Conservation (phyloP, 305 asterid species). For the Nicotiana rustica region DNA sequence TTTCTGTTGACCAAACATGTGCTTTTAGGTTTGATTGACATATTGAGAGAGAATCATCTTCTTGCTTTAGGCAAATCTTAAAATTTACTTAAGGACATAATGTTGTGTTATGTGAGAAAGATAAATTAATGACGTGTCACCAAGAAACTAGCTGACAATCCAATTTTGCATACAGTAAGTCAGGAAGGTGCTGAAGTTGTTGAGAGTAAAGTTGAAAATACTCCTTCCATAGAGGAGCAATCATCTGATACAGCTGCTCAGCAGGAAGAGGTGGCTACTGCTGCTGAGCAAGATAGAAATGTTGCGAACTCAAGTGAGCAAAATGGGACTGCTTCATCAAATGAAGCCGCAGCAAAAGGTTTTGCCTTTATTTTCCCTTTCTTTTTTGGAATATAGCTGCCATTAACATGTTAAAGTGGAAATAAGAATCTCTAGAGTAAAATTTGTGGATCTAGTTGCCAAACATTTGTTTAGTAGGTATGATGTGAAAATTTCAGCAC, state of each 20-base stretch:
- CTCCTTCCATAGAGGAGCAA: conserved; percentile 39
- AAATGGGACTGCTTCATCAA: conserved; percentile 46
- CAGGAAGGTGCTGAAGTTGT: conserved; percentile 43
- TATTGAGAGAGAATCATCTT: not conserved
- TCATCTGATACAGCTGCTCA: conserved; percentile 34
- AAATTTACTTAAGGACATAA: conserved; percentile 23
- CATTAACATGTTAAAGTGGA: not conserved
- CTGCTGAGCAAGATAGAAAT: conserved; percentile 43
- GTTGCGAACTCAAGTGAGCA: conserved; percentile 49
- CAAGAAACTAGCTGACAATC: conserved; percentile 27
- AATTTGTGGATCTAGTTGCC: conserved; percentile 21
- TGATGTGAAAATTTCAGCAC: not conserved
- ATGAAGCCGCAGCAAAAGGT: conserved; percentile 61
- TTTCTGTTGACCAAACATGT: conserved; percentile 2
- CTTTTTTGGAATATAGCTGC: conserved; percentile 21
- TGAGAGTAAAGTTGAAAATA: conserved; percentile 23
- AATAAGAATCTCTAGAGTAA: not conserved
- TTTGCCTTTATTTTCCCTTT: conserved; percentile 29
- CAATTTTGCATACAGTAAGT: conserved; percentile 50
- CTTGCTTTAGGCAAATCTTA: not conserved
- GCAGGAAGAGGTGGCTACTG: conserved; percentile 29
- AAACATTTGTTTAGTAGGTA: conserved; percentile 1
- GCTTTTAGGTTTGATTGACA: not conserved
- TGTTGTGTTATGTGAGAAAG: not conserved
- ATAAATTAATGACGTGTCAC: not conserved